These are phyloP conservation scores for Apium graveolens DNA, from an alignment of 129 eudicot genomes.

Conservation along the genomic window DNA sequence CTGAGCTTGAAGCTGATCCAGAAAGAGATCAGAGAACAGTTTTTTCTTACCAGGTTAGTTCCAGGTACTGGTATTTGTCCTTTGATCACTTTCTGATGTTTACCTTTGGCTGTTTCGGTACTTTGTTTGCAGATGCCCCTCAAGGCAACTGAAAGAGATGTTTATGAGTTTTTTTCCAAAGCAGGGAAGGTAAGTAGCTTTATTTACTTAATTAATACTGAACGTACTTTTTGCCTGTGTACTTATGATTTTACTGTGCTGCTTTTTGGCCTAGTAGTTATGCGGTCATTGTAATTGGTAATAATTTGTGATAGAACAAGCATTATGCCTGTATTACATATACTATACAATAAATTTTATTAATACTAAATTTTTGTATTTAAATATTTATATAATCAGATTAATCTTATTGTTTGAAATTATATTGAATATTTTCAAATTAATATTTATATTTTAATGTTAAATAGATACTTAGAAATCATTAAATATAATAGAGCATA, in stretches of 20 bases:
- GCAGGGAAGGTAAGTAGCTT: slow-evolving; percentile 71
- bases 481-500: too few species aligned
- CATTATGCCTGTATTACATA: too few species aligned
- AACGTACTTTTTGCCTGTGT: neutral
- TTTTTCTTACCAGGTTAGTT: slow-evolving; percentile 82
- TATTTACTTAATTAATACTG: neutral
- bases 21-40: slow-evolving; percentile 98
- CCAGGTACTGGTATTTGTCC: neutral
- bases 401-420: too few species aligned
- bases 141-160: slow-evolving; percentile 86
- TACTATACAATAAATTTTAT: too few species aligned
- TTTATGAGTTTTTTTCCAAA: slow-evolving; percentile 75
- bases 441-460: too few species aligned
- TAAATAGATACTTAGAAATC: too few species aligned
- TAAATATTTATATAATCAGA: too few species aligned
- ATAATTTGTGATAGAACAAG: too few species aligned
- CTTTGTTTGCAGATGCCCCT: slow-evolving; percentile 75
- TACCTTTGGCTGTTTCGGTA: neutral
- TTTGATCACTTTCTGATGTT: neutral
- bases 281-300: too few species aligned
- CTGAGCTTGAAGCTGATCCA: slow-evolving; percentile 98
- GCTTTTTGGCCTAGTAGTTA: too few species aligned
- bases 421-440: too few species aligned
- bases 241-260: neutral
- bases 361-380: too few species aligned